Evolutionary conservation across 139 green algal genomes (phyloP).

Genomic region (Haematococcus lacustris): DNA sequence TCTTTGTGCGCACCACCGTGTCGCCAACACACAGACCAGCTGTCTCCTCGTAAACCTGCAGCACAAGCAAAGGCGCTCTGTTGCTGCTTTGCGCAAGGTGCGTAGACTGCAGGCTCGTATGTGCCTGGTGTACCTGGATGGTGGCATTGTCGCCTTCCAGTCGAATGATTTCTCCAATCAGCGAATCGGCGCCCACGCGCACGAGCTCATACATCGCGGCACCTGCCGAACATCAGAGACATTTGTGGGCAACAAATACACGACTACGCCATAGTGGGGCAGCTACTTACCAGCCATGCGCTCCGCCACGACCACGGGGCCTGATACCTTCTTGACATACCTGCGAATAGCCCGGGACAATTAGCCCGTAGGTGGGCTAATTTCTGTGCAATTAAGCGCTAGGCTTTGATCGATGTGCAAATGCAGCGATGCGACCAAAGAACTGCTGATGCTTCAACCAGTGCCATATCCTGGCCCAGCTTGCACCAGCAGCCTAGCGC

Average conservation of each 20-base stretch:
- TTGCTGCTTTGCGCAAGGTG: too few relatives aligned
- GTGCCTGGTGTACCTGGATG: slow-evolving; percentile 95
- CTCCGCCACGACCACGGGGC: slow-evolving; percentile 89
- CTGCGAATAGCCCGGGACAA: slow-evolving; percentile 13
- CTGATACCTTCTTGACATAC: slow-evolving; percentile 88
- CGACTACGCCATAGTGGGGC: too few relatives aligned
- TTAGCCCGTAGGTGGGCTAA: background rate
- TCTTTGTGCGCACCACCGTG: slow-evolving; percentile 77
- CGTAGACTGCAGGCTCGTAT: too few relatives aligned
- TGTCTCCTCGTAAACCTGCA: slow-evolving; percentile 98
- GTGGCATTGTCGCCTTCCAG: slow-evolving; percentile 94
- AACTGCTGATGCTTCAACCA: too few relatives aligned
- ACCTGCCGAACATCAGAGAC: too few relatives aligned
- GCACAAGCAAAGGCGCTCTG: too few relatives aligned
- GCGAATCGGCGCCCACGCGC: slow-evolving; percentile 82
- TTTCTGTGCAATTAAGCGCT: background rate
- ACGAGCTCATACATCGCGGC: slow-evolving; percentile 99
- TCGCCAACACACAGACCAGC: slow-evolving; percentile 93
- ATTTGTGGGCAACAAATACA: too few relatives aligned
- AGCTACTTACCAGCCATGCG: slow-evolving; percentile 77
- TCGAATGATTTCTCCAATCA: slow-evolving; percentile 99
- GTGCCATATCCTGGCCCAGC: background rate
- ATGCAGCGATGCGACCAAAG: too few relatives aligned
- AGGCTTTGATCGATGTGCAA: too few relatives aligned
- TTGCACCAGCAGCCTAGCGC: background rate